phyloP scores from a whole-genome alignment of 495 filamentous ascomycete species.

The Penicillium canariense region DNA sequence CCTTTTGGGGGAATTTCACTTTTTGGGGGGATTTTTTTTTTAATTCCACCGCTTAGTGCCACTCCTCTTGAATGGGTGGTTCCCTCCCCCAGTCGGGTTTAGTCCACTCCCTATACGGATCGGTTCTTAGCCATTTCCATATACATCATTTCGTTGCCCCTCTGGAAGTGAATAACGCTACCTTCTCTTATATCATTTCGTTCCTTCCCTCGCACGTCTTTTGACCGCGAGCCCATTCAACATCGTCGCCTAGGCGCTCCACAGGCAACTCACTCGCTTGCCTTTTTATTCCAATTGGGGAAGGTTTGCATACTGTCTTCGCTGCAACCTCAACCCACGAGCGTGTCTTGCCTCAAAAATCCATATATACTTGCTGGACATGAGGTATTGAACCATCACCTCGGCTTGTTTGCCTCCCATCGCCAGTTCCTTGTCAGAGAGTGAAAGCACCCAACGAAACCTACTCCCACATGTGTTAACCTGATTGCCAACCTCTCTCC shows the following conservation, averaged over 20 bases:
- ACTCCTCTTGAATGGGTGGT: conserved; percentile 7
- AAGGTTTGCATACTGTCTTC: background rate
- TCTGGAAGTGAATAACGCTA: conserved; percentile 9
- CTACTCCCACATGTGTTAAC: conserved; percentile 25
- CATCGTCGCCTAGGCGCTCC: background rate
- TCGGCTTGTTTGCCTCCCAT: conserved; percentile 8
- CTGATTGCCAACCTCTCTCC: conserved; percentile 4
- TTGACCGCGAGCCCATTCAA: background rate
- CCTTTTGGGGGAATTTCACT: conserved; percentile 21
- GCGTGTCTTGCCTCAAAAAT: background rate
- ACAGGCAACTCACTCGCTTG: background rate
- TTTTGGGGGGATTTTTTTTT: conserved; percentile 18
- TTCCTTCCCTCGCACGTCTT: conserved; percentile 3
- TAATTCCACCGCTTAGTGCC: conserved; percentile 12
- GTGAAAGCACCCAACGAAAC: background rate
- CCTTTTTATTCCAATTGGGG: conserved; percentile 22
- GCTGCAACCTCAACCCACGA: background rate
- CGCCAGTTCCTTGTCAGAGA: conserved; percentile 2
- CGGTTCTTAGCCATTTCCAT: conserved; percentile 27
- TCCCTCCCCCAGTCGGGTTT: conserved; percentile 18
- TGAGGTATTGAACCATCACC: background rate
- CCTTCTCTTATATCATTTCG: conserved; percentile 16
- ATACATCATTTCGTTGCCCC: conserved; percentile 28
- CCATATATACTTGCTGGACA: background rate
- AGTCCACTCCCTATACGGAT: conserved; percentile 39